Evolutionary conservation across 768 basidiomycete genomes (phyloP), one percentile per base, ranked within the genome.

Genomic region (Panus rudis): DNA sequence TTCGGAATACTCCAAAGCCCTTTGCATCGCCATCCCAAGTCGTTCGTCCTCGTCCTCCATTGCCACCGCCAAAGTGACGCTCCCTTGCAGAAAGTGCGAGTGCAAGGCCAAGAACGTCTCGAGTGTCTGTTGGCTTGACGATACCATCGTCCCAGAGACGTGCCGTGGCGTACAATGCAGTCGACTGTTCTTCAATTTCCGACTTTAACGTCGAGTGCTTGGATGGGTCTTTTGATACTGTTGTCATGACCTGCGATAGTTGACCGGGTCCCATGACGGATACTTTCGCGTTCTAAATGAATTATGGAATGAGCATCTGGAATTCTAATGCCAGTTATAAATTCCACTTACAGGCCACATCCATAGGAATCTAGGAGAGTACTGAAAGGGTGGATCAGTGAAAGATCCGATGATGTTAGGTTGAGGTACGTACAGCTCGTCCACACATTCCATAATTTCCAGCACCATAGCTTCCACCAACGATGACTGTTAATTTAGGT

Each of bases 401-500:
- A 35, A 20, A 8, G 7, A 35, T 30, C 10, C 16, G 28, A 30
- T 30, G 10, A 30, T 16, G 10, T 10, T 43, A 33, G 26, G 33
- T 22, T 26, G 17, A 24, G 46, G 17, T 40, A 74, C 86, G 68
- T 60, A 93, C 90, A 47, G 92, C 88, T 43, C 92, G 73, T 16
- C 92, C 92, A 49, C 89, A 83, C 92, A 94, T 94, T 17, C 90
- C 92, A 54, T 97, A 97, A 63, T 93, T 96, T 4, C 92, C 92
- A 5, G 93, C 92, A 21, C 92, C 92, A 59, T 91, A 94, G 58
- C 87, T 91, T 35, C 92, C 92, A 14, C 92, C 92, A 20, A 94
- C 85, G 38, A 96, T 70, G 22, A 96, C 88, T 1, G 92, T 96
- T 47, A 94, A 70, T 64, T 97, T 97, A 12, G 93, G 92, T 6